These are phyloP conservation scores for Phialemonium atrogriseum DNA, from an alignment of 2,329 filamentous ascomycete species.

Conservation along the genomic window DNA sequence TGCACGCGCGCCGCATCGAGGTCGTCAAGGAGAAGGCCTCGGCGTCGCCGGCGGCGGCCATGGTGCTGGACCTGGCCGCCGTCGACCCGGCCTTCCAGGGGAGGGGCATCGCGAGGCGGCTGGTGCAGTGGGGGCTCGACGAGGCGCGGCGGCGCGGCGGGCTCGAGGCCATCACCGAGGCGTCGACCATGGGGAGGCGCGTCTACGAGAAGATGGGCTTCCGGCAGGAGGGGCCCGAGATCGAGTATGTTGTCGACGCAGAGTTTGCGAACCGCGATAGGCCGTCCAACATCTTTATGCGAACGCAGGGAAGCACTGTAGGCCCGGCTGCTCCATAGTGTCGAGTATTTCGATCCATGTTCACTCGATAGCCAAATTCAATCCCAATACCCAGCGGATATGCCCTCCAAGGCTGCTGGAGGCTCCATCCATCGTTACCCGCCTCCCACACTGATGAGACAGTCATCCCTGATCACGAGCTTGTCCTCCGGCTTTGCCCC, in stretches of 20 bases:
- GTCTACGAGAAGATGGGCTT: slow-evolving; percentile 40
- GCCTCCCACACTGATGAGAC: too few species aligned
- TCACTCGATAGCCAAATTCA: too few species aligned
- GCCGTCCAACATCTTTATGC: slow-evolving; percentile 40
- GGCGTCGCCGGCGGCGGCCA: slow-evolving; percentile 31
- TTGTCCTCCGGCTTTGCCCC: too few species aligned
- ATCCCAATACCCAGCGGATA: too few species aligned
- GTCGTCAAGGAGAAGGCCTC: slow-evolving; percentile 30
- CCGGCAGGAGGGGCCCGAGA: slow-evolving; percentile 27
- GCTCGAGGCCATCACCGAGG: slow-evolving; percentile 35
- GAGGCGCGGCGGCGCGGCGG: slow-evolving; percentile 29
- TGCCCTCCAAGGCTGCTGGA: too few species aligned
- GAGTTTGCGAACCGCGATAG: slow-evolving; percentile 26
- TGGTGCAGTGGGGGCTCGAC: slow-evolving; percentile 22
- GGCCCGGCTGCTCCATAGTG: too few species aligned
- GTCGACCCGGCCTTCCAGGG: slow-evolving; percentile 47
- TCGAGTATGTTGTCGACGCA: slow-evolving; percentile 33
- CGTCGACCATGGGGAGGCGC: slow-evolving; percentile 37
- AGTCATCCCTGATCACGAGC: too few species aligned
- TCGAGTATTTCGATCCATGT: too few species aligned
- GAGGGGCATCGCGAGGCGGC: slow-evolving; percentile 31
- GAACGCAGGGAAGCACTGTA: too few species aligned
- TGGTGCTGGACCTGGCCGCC: slow-evolving; percentile 41
- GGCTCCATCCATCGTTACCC: too few species aligned
- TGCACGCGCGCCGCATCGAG: slow-evolving; percentile 34